These are phyloP conservation scores for Fusarium solani-melongenae DNA, from an alignment of 2,329 filamentous ascomycete genomes.

Conservation along the genomic window DNA sequence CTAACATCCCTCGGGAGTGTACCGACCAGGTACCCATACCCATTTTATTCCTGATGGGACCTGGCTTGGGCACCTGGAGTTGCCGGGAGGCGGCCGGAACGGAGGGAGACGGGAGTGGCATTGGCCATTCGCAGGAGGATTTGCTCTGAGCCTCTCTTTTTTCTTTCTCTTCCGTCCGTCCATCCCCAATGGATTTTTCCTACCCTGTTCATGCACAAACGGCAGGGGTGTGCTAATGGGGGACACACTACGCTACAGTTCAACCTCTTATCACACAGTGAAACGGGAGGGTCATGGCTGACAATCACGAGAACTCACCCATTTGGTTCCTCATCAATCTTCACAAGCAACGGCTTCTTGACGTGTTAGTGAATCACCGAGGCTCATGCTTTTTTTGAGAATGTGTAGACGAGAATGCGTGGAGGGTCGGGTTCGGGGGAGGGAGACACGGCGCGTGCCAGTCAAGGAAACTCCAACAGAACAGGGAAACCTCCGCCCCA, in stretches of 20 bases:
- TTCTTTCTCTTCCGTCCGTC: slow-evolving; percentile 30
- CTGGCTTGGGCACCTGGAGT: slow-evolving; percentile 1
- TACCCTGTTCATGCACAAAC: slow-evolving; percentile 31
- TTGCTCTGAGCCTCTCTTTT: slow-evolving; percentile 7
- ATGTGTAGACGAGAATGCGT: neutral
- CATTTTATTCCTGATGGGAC: slow-evolving; percentile 11
- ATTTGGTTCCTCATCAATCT: slow-evolving; percentile 35
- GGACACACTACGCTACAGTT: slow-evolving; percentile 9
- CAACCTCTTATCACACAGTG: slow-evolving; percentile 23
- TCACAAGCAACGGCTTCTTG: slow-evolving; percentile 30
- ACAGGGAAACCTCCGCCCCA: slow-evolving; percentile 20
- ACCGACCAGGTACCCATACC: slow-evolving; percentile 21
- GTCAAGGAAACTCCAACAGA: slow-evolving; percentile 20
- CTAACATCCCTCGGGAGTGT: slow-evolving; percentile 9
- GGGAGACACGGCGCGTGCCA: slow-evolving; percentile 16
- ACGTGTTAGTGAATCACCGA: slow-evolving; percentile 12
- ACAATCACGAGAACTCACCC: slow-evolving; percentile 3
- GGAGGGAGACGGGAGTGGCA: slow-evolving; percentile 22
- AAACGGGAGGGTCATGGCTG: neutral
- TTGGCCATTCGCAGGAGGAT: slow-evolving; percentile 21
- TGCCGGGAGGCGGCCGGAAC: slow-evolving; percentile 32
- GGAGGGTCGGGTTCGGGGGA: neutral
- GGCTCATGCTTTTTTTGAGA: neutral
- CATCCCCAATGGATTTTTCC: slow-evolving; percentile 42
- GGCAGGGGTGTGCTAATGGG: slow-evolving; percentile 31